phyloP scores from a whole-genome alignment of 331 rosid genomes.

The Malus hybrid region DNA sequence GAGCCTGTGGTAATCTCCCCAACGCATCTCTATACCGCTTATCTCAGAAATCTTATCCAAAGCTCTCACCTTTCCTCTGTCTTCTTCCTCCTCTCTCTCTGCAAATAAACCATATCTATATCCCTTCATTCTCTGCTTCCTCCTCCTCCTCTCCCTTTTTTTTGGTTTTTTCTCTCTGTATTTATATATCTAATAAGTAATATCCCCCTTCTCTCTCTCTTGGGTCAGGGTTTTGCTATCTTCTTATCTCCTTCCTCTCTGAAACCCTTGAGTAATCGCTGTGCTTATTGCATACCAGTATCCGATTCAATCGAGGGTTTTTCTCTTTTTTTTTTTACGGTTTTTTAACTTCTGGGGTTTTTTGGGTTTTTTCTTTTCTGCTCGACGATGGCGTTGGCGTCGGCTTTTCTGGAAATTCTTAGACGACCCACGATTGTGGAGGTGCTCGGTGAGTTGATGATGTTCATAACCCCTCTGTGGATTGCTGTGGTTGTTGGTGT shows the following conservation, averaged over 20 bases:
- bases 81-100: conserved; percentile 6
- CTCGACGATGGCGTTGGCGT: conserved; percentile 30
- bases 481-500: conserved; percentile 50
- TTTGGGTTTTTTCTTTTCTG: not conserved
- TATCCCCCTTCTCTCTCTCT: not conserved
- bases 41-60: conserved; percentile 50
- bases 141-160: not conserved
- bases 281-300: conserved; percentile 23
- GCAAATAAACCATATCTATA: conserved; percentile 20
- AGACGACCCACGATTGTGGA: conserved; percentile 21
- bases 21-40: conserved; percentile 26
- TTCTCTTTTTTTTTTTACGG: not conserved
- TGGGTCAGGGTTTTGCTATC: conserved; percentile 1
- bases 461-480: conserved; percentile 48
- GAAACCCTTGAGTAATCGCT: conserved; percentile 30
- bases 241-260: not conserved
- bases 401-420: conserved; percentile 35
- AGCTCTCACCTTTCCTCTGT: not conserved
- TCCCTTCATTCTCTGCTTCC: conserved; percentile 10
- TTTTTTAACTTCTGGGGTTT: not conserved
- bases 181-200: not conserved
- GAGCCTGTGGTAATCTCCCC: conserved; percentile 24
- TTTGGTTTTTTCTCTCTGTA: not conserved
- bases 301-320: conserved; percentile 34
- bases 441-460: conserved; percentile 28